Evolutionary conservation across 2,329 filamentous ascomycete species (phyloP).

Genomic region (Fusarium brachygibbosum): DNA sequence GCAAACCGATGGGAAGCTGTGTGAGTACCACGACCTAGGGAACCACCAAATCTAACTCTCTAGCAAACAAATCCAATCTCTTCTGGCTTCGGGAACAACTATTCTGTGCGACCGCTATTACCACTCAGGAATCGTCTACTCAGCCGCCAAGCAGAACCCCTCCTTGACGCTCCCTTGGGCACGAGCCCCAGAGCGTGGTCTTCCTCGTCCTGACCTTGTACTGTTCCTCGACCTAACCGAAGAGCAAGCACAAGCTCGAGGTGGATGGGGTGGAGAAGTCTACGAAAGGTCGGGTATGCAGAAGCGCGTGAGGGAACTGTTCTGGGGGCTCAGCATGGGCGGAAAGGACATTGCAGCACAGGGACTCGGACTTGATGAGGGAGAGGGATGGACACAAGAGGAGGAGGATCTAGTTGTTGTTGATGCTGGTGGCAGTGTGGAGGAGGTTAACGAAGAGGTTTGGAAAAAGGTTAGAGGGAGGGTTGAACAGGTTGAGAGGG

Average conservation of each 20-base stretch:
- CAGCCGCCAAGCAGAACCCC: constrained; percentile 84
- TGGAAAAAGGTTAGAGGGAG: constrained; percentile 65
- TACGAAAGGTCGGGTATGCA: constrained; percentile 92
- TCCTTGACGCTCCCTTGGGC: constrained; percentile 82
- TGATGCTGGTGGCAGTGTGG: constrained; percentile 66
- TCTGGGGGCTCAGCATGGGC: constrained; percentile 69
- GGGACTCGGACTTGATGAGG: constrained; percentile 43
- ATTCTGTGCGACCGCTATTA: constrained; percentile 94
- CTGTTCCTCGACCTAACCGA: constrained; percentile 88
- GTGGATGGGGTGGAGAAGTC: constrained; percentile 89
- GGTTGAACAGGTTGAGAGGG: constrained; percentile 64
- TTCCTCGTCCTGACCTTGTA: constrained; percentile 89
- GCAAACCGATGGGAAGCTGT: constrained; percentile 89
- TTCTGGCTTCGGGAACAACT: constrained; percentile 75
- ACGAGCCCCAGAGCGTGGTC: constrained; percentile 83
- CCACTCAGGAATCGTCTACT: constrained; percentile 94
- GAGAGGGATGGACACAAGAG: constrained; percentile 60
- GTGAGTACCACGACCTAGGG: constrained; percentile 56
- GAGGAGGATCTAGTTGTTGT: constrained; percentile 68
- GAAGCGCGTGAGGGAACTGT: constrained; percentile 79
- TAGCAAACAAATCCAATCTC: constrained; percentile 65
- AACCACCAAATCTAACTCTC: constrained; percentile 5
- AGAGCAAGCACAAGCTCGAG: constrained; percentile 77
- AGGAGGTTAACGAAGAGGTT: constrained; percentile 69
- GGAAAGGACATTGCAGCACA: constrained; percentile 55